Base-by-base conservation (phyloP, 108 stramenopile genomes). In the Fragilaria radians region DNA sequence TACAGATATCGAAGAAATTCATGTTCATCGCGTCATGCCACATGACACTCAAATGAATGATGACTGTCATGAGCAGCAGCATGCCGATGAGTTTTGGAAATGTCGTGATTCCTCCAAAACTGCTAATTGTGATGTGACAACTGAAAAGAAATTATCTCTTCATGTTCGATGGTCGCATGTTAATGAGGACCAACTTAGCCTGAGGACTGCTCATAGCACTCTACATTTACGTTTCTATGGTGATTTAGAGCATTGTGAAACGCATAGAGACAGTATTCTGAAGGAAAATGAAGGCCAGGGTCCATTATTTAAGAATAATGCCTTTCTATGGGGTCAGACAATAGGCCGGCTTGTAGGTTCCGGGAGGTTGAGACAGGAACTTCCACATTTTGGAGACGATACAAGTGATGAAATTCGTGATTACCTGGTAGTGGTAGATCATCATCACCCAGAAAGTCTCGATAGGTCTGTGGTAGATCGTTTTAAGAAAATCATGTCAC, bases 241-340 rank as follows among this genome's bases (percentile, higher is more conserved):
- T 5, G 91, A 93, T 56, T 61, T 93, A 17, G 82, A 83, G 59
- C 71, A 78, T 26, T 69, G 57, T 46, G 86, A 83, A 46, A 33
- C 19, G 22, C 32, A 66, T 24, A 52, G n/a, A 7, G 24, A 55
- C 4, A 51, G 57, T 29, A 54, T 51, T 3, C 18, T 3, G 5
- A 48, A 29, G 17, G 54, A 67, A 25, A 32, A 54, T 36, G 66
- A 54, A 46, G 1, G 27, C 19, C 61, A 57, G 3, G 59, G 68
- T 27, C 18, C 17, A 30, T 21, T 74, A 17, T 57, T 57, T 21
- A 74, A 74, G 54, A 62, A 80, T 31, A 64, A 73, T 48, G 72
- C 86, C n/a, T 79, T 88, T 21, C 71, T 66, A n/a, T 93, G 91
- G 91, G 84, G 81, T 22, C 79, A 89, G 29, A 89, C 84, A 7